phyloP scores from a whole-genome alignment of 164 flowering plant species.

The Stephania cephalantha region DNA sequence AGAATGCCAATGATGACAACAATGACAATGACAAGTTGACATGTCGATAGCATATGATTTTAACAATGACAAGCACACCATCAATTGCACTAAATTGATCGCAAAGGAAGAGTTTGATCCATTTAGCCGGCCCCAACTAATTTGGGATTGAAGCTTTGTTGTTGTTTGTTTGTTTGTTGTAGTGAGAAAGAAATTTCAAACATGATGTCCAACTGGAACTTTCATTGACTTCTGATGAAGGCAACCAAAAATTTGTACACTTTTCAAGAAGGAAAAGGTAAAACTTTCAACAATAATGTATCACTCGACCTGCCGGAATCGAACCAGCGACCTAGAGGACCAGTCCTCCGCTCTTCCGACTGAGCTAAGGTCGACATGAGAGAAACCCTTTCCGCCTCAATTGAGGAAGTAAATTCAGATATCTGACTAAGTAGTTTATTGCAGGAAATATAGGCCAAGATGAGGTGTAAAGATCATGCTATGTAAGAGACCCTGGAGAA shows the following conservation, averaged over 20 bases:
- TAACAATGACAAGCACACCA: too few relatives aligned
- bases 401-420: constrained; percentile 5
- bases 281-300: constrained; percentile 1
- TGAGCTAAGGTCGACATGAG: constrained; percentile 24
- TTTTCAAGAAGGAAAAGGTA: background rate
- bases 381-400: background rate
- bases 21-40: too few relatives aligned
- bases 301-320: constrained; percentile 23
- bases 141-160: too few relatives aligned
- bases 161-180: too few relatives aligned
- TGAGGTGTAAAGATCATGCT: background rate
- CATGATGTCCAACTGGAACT: background rate
- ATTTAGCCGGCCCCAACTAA: too few relatives aligned
- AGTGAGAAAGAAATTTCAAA: too few relatives aligned
- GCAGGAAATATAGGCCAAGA: background rate
- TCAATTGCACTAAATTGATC: too few relatives aligned
- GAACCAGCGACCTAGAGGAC: constrained; percentile 25
- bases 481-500: background rate
- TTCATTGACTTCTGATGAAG: background rate
- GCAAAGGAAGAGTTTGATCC: too few relatives aligned
- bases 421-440: background rate
- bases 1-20: too few relatives aligned
- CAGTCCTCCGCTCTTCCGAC: constrained; percentile 27
- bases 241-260: background rate
- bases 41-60: too few relatives aligned